These are phyloP conservation scores for Elsinoe necatrix DNA, from an alignment of 2,329 filamentous ascomycete species.

Conservation along the genomic window DNA sequence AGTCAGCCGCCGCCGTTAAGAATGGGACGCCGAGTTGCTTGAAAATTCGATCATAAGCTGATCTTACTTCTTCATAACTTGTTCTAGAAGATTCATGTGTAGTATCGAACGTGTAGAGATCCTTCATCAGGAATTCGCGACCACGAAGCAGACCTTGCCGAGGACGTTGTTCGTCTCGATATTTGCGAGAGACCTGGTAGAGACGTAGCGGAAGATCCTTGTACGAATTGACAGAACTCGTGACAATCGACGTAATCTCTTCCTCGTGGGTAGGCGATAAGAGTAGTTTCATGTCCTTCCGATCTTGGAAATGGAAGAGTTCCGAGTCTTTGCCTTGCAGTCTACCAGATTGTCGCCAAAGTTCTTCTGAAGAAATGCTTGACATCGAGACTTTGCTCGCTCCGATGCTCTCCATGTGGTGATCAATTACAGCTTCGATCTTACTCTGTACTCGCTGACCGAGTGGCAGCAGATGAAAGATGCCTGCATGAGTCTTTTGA, in stretches of 20 bases:
- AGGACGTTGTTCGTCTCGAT: conserved; percentile 83
- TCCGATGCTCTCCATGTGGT: conserved; percentile 66
- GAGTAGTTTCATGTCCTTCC: conserved; percentile 65
- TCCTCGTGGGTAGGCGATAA: conserved; percentile 93
- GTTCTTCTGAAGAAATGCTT: conserved; percentile 70
- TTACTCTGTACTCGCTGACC: conserved; percentile 84
- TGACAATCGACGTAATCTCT: conserved; percentile 80
- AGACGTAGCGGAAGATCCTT: conserved; percentile 77
- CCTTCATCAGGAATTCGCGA: conserved; percentile 95
- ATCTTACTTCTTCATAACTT: conserved; percentile 69
- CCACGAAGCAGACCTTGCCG: conserved; percentile 80
- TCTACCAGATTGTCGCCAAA: conserved; percentile 80
- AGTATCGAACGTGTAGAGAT: conserved; percentile 89
- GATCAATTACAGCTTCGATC: conserved; percentile 74
- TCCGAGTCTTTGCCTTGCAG: conserved; percentile 55
- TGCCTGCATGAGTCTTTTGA: conserved; percentile 66
- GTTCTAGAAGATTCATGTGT: conserved; percentile 58
- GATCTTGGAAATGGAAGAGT: conserved; percentile 73
- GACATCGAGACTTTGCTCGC: conserved; percentile 78
- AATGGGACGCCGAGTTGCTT: conserved; percentile 75
- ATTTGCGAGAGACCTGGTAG: conserved; percentile 91
- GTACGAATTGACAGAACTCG: conserved; percentile 66
- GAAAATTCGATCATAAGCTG: conserved; percentile 69
- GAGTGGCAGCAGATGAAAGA: conserved; percentile 86
- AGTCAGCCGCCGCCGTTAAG: conserved; percentile 78